These are phyloP conservation scores for Penicillium desertorum DNA, from an alignment of 495 filamentous ascomycete species.

Conservation along the genomic window DNA sequence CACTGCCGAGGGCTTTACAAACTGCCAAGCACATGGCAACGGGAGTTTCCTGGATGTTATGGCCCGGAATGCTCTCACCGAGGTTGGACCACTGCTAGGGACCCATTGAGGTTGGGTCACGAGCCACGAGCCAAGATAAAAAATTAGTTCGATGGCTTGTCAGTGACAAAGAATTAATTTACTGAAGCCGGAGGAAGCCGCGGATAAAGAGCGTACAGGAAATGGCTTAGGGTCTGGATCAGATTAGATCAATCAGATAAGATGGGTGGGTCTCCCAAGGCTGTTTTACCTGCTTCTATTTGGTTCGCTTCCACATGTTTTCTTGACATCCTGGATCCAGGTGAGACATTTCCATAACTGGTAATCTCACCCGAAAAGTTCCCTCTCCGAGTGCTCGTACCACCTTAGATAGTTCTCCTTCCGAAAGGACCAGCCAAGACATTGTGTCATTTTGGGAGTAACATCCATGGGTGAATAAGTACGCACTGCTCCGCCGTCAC, in stretches of 20 bases:
- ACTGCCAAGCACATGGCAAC: not conserved
- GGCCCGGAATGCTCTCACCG: not conserved
- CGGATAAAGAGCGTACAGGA: not conserved
- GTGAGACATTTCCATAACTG: not conserved
- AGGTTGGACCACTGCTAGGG: not conserved
- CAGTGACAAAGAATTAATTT: not conserved
- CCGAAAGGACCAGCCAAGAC: not conserved
- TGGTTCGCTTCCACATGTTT: not conserved
- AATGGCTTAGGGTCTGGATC: not conserved
- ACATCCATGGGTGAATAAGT: not conserved
- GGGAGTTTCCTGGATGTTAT: not conserved
- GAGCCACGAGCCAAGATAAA: not conserved
- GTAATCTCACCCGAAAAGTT: not conserved
- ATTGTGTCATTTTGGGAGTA: not conserved
- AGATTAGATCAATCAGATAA: constrained; percentile 2
- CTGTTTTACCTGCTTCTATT: not conserved
- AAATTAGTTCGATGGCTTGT: not conserved
- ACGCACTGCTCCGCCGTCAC: not conserved
- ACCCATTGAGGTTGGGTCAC: not conserved
- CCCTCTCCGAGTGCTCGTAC: not conserved
- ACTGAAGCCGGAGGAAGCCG: not conserved
- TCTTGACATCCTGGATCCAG: not conserved
- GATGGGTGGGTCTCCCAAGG: not conserved
- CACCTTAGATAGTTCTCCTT: not conserved
- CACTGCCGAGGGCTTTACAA: not conserved